phyloP scores from a whole-genome alignment of 2,329 filamentous ascomycete species.

The Rugonectria rugulosa region DNA sequence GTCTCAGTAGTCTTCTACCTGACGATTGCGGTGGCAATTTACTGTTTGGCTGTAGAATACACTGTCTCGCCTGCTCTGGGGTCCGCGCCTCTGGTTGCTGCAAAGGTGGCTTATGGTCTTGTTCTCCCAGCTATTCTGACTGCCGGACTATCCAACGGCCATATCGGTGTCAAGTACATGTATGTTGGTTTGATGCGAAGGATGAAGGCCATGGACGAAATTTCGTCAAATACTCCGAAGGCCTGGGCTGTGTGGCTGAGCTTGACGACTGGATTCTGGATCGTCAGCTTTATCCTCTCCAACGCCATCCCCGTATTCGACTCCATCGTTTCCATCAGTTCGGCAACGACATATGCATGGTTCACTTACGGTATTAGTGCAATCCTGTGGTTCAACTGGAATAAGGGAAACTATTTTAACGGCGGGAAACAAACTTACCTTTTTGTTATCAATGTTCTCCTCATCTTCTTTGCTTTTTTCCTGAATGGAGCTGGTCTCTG shows the following conservation, averaged over 20 bases:
- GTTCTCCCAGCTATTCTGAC: slow-evolving; percentile 29
- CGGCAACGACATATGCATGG: slow-evolving; percentile 31
- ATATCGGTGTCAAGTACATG: slow-evolving; percentile 33
- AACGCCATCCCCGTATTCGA: slow-evolving; percentile 34
- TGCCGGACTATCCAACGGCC: slow-evolving; percentile 27
- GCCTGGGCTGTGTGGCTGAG: slow-evolving; percentile 34
- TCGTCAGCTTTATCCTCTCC: slow-evolving; percentile 33
- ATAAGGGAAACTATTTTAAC: slow-evolving; percentile 19
- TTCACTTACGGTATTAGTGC: slow-evolving; percentile 31
- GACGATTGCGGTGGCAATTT: slow-evolving; percentile 25
- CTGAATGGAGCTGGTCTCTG: slow-evolving; percentile 27
- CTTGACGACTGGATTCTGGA: slow-evolving; percentile 25
- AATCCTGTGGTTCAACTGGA: slow-evolving; percentile 27
- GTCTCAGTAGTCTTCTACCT: slow-evolving; percentile 28
- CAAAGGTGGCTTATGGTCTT: slow-evolving; percentile 34
- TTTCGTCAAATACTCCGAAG: slow-evolving; percentile 27
- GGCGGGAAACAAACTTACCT: slow-evolving; percentile 25
- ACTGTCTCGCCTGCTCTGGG: slow-evolving; percentile 30
- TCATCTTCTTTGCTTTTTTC: slow-evolving; percentile 25
- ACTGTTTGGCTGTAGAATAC: slow-evolving; percentile 29
- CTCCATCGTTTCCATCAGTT: slow-evolving; percentile 33
- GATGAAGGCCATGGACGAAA: slow-evolving; percentile 23
- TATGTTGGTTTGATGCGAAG: slow-evolving; percentile 29
- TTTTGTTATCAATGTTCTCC: slow-evolving; percentile 25
- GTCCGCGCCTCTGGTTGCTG: slow-evolving; percentile 24